Evolutionary conservation across 805 yeast genomes (phyloP), one percentile per base, ranked within the genome.

Genomic region (Peterozyma xylosa): DNA sequence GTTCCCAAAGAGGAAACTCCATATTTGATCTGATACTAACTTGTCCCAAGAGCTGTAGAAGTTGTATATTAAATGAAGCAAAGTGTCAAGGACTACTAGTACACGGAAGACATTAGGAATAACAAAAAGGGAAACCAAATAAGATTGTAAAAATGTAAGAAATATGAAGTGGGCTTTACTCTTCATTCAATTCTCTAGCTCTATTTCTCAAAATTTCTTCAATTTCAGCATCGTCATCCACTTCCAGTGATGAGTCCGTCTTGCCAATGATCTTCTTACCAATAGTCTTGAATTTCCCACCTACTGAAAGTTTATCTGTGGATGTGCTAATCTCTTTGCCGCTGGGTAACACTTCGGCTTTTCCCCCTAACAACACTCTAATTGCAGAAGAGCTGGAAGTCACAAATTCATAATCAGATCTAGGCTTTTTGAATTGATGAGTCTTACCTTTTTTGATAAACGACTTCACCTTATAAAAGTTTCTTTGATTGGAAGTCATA

Each of bases 281-380:
- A 1, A 71, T 35, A 40, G 54, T 64, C 11, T 58, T 51, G 43
- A 60, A 53, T 2, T 53, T 43, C 5, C 57, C 43, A 15, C 56
- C 62, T 10, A 36, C 30, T 30, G 50, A 33, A 27, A 52, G 50
- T 35, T 54, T 48, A 42, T 50, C 50, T 33, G 39, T 47, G 38
- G 50, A 59, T 56, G 64, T 58, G 64, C 70, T 73, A 17, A 85
- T 67, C 13, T 78, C 62, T 49, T 81, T 76, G 33, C 95, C 95
- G 57, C 90, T 81, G 1, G 95, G 95, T 45, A 86, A 67, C 38
- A 80, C 63, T 50, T 82, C 91, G 37, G 68, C 70, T 9, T 67
- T 73, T 61, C 14, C 55, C 49, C 35, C 54, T 52, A 5, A 63
- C 71, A 13, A 58, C 52, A 21, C 27, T 7, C 27, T 21, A 5